Conservation (phyloP, 768 basidiomycete genomes). For the Tulasnella sp. region DNA sequence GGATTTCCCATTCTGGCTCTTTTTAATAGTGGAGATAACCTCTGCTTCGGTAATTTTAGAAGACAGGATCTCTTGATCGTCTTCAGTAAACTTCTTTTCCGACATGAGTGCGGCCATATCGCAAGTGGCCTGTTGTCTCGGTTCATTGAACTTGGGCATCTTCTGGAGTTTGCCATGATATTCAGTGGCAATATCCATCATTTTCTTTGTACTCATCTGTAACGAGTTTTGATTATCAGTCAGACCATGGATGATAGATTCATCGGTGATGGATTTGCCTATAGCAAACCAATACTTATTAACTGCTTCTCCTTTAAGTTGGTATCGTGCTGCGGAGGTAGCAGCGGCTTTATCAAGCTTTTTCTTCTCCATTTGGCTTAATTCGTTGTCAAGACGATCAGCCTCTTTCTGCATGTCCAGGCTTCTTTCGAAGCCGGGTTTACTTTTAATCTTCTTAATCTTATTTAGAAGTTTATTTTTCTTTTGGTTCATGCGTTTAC, state of each 20-base stretch:
- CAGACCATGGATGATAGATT: neutral
- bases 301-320: conserved; percentile 3
- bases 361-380: neutral
- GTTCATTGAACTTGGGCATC: neutral
- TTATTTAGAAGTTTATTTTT: neutral
- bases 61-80: neutral
- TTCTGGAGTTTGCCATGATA: neutral
- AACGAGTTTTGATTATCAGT: neutral
- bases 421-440: neutral
- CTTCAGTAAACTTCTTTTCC: neutral
- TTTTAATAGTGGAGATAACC: neutral
- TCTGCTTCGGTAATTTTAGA: neutral
- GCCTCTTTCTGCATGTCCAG: neutral
- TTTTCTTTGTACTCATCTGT: neutral
- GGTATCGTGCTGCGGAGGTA: conserved; percentile 3
- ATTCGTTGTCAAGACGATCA: neutral
- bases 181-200: conserved; percentile 1
- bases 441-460: neutral
- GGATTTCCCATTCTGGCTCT: neutral
- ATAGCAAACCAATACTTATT: conserved; percentile 10
- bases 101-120: neutral
- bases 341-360: neutral
- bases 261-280: neutral
- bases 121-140: neutral
- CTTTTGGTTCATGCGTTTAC: neutral